These are phyloP conservation scores for Schwanniomyces pseudopolymorphus DNA, from an alignment of 805 yeast genomes.

Conservation along the genomic window DNA sequence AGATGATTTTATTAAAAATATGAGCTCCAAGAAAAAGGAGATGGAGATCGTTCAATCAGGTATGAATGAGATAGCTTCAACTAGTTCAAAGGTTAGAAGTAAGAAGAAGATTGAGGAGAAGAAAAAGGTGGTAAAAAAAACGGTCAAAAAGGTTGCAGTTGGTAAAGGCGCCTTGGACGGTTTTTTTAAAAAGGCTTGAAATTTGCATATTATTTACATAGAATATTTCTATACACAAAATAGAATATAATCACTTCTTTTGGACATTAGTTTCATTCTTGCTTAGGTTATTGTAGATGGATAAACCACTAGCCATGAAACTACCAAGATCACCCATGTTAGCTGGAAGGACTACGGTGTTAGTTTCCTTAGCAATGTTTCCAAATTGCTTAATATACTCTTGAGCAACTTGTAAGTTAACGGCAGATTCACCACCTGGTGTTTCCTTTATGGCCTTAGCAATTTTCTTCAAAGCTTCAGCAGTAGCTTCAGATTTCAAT, in stretches of 20 bases:
- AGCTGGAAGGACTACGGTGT: conserved; percentile 75
- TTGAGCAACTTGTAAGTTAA: conserved; percentile 76
- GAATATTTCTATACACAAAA: background rate
- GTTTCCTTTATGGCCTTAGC: conserved; percentile 68
- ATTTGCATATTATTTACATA: conserved; percentile 1
- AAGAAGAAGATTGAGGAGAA: conserved; percentile 21
- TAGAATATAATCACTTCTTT: background rate
- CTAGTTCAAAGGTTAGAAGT: conserved; percentile 19
- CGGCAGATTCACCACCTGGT: conserved; percentile 74
- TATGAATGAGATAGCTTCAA: conserved; percentile 19
- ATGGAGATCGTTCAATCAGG: conserved; percentile 24
- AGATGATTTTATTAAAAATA: conserved; percentile 13
- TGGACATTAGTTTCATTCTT: conserved; percentile 5
- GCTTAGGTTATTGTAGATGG: conserved; percentile 59
- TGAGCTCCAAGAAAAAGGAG: conserved; percentile 19
- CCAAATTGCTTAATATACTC: conserved; percentile 81
- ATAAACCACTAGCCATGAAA: conserved; percentile 74
- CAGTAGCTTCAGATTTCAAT: conserved; percentile 68
- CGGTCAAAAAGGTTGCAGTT: conserved; percentile 43
- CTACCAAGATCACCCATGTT: conserved; percentile 72
- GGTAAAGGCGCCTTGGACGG: conserved; percentile 72
- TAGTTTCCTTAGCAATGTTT: conserved; percentile 77
- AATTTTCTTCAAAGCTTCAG: conserved; percentile 62
- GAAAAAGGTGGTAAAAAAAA: conserved; percentile 23
- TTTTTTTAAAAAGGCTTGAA: conserved; percentile 50